These are phyloP conservation scores for Phytophthora sp. DNA, from an alignment of 352 stramenopile species.

Conservation along the genomic window DNA sequence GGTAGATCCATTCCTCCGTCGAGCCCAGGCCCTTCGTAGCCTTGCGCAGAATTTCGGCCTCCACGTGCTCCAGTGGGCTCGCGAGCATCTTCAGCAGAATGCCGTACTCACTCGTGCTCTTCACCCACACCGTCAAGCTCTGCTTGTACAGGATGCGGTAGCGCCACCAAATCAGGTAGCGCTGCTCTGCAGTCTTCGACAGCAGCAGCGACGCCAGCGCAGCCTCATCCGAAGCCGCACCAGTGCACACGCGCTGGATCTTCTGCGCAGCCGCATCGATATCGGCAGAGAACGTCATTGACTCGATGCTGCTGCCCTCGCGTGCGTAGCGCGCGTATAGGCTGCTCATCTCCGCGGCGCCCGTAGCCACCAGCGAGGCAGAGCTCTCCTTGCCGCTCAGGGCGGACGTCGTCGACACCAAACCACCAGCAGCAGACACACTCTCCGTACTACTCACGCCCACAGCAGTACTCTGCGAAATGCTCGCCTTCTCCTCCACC, in stretches of 20 bases:
- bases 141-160: constrained; percentile 62
- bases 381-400: too few relatives aligned
- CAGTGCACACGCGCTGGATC: constrained; percentile 34
- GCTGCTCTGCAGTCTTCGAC: constrained; percentile 28
- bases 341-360: too few relatives aligned
- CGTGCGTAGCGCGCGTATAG: too few relatives aligned
- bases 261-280: constrained; percentile 53
- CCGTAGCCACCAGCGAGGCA: too few relatives aligned
- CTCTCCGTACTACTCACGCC: too few relatives aligned
- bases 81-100: constrained; percentile 57
- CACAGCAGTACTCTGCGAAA: constrained; percentile 6
- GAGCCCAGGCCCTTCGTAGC: constrained; percentile 42
- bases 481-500: constrained; percentile 18
- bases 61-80: constrained; percentile 56
- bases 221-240: constrained; percentile 16
- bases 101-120: constrained; percentile 59
- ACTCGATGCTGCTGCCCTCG: too few relatives aligned
- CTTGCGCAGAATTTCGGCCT: constrained; percentile 60
- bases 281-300: constrained; percentile 34
- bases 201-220: constrained; percentile 25
- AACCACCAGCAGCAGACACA: too few relatives aligned
- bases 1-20: constrained; percentile 63
- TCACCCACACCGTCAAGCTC: constrained; percentile 57
- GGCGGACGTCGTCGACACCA: too few relatives aligned
- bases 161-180: constrained; percentile 36